These are phyloP conservation scores for Amaranthus cruentus DNA, from an alignment of 148 eudicot genomes.

Conservation along the genomic window DNA sequence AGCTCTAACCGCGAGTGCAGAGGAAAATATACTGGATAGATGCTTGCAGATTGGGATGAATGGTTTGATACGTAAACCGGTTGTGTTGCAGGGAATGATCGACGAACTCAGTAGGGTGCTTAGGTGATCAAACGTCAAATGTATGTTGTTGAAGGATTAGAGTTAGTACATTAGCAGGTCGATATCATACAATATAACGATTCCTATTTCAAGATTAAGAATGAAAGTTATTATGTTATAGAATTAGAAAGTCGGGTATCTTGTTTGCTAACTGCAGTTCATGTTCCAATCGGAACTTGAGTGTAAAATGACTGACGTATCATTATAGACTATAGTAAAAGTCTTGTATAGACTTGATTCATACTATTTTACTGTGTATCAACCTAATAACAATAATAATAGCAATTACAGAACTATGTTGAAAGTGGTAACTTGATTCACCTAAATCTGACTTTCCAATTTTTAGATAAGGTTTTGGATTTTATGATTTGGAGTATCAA, in stretches of 20 bases:
- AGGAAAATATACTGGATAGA: constrained; percentile 59
- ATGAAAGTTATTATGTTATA: background rate
- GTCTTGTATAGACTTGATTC: background rate
- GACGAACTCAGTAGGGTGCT: constrained; percentile 63
- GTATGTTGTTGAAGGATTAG: background rate
- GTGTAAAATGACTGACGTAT: background rate
- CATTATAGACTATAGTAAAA: background rate
- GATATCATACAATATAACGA: background rate
- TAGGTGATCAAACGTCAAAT: constrained; percentile 6
- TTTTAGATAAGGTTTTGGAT: too few species aligned
- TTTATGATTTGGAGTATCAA: too few species aligned
- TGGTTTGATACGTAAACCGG: constrained; percentile 67
- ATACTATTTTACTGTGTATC: too few species aligned
- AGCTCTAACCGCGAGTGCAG: constrained; percentile 68
- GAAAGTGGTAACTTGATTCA: too few species aligned
- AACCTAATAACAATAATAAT: too few species aligned
- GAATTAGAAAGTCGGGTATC: background rate
- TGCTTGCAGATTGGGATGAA: constrained; percentile 65
- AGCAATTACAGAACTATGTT: too few species aligned
- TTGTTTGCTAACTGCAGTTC: constrained; percentile 11
- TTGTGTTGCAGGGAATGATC: constrained; percentile 55
- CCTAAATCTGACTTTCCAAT: too few species aligned
- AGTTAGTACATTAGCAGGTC: background rate
- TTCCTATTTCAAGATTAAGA: background rate
- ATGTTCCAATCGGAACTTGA: background rate